Evolutionary conservation across 2,329 filamentous ascomycete genomes (phyloP), one percentile per base, ranked within the genome.

Genomic region (Xylariales sp.): DNA sequence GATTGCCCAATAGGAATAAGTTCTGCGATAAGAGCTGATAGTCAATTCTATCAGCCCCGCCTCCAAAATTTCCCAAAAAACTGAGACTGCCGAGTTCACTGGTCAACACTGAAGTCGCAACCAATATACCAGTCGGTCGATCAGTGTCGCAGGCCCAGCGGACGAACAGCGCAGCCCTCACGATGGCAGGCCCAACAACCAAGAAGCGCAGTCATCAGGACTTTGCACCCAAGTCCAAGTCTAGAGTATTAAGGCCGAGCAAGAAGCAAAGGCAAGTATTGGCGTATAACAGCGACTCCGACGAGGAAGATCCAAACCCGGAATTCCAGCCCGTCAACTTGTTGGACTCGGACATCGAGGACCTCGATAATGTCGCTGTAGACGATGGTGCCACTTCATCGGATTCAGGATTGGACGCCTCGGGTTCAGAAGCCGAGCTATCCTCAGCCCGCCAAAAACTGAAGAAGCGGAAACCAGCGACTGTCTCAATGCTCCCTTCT

Each of bases 341-440:
- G 12, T 64, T 77, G 37, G 74, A 78, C 54, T 78, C 74, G 4
- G 75, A 80, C 51, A 55, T 68, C n/a, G 74, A 78, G 42, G 73
- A 78, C 40, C 66, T 79, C 39, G 69, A 76, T 51, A 72, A 77
- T 49, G 69, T 70, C 31, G 57, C 60, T 5, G 72, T 70, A 14
- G 75, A 80, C 45, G 73, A 78, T 31, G 64, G 68, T 31, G 65
- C 61, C 12, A 58, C 57, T 2, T 53, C 57, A 6, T 59, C 52
- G 3, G 51, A 43, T 6, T 54, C 52, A 3, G 52, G 46, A 5
- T 43, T 40, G 20, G 37, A 20, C 19, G 44, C 48, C 19, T 46
- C 44, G 9, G 48, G 46, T 6, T 40, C 45, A 8, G 59, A 53
- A 3, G 61, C 61, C 11, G 56, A 56, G 3, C 60, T 69, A 20